Evolutionary conservation across 2,329 filamentous ascomycete genomes (phyloP).

Genomic region (Aspergillus aculeatus): DNA sequence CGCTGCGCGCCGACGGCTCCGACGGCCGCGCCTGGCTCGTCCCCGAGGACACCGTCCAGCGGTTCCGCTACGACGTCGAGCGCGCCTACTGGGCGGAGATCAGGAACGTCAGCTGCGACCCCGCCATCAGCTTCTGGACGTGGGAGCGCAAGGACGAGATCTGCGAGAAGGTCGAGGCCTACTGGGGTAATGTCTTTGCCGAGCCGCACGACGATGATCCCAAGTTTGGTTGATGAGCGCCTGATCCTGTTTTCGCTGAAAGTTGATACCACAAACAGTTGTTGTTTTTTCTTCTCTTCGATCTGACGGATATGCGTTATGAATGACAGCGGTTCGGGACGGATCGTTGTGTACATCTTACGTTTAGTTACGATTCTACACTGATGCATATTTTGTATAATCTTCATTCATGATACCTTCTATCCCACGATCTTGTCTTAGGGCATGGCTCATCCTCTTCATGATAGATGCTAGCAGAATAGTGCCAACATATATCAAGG

Average conservation of each 20-base stretch:
- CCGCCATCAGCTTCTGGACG: slow-evolving; percentile 34
- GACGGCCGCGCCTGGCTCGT: slow-evolving; percentile 40
- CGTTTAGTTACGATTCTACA: too few relatives aligned
- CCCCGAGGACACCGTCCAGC: slow-evolving; percentile 31
- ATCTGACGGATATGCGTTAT: slow-evolving; percentile 8
- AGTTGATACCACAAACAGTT: neutral
- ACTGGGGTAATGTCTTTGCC: slow-evolving; percentile 38
- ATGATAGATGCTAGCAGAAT: too few relatives aligned
- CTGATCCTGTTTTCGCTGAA: slow-evolving; percentile 10
- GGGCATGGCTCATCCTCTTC: too few relatives aligned
- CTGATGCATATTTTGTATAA: too few relatives aligned
- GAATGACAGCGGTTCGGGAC: slow-evolving; percentile 11
- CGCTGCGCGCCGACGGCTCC: slow-evolving; percentile 34
- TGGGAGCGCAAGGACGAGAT: slow-evolving; percentile 35
- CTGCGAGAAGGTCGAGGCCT: slow-evolving; percentile 32
- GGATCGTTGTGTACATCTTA: slow-evolving; percentile 9
- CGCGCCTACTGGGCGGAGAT: slow-evolving; percentile 43
- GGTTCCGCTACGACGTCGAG: slow-evolving; percentile 43
- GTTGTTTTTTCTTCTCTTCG: too few relatives aligned
- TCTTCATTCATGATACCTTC: too few relatives aligned
- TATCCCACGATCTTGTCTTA: too few relatives aligned
- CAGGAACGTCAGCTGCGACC: slow-evolving; percentile 40
- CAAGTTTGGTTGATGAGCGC: slow-evolving; percentile 26
- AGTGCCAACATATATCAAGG: too few relatives aligned
- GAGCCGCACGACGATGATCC: slow-evolving; percentile 34